These are phyloP conservation scores for Nothopassalora personata DNA, from an alignment of 2,329 filamentous ascomycete genomes.

Conservation along the genomic window DNA sequence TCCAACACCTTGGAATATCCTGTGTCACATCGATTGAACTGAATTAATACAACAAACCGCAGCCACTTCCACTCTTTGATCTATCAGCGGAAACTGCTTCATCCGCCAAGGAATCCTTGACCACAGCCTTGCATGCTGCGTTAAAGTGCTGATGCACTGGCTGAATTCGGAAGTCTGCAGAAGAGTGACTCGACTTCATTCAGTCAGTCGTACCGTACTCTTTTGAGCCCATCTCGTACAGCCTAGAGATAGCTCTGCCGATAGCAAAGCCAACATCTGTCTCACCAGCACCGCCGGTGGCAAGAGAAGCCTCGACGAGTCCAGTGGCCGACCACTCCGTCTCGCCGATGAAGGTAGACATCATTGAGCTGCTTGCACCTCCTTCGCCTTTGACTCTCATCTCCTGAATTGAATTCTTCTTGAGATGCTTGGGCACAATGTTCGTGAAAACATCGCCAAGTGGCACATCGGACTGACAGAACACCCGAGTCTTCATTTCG, in stretches of 20 bases:
- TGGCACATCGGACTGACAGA: constrained; percentile 33
- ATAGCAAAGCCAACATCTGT: constrained; percentile 29
- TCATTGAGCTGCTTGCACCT: constrained; percentile 26
- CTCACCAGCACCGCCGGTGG: constrained; percentile 27
- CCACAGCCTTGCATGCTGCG: neutral
- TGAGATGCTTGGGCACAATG: constrained; percentile 19
- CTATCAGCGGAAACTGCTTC: neutral
- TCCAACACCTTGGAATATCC: too few relatives aligned
- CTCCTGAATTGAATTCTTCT: constrained; percentile 4
- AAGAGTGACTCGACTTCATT: neutral
- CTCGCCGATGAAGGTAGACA: constrained; percentile 28
- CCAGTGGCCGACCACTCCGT: constrained; percentile 29
- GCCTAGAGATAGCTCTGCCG: constrained; percentile 24
- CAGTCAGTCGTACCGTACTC: constrained; percentile 7
- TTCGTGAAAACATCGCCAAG: constrained; percentile 24
- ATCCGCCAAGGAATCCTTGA: neutral
- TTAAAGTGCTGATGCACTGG: neutral
- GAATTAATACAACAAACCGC: neutral
- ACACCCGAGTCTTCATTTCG: constrained; percentile 66
- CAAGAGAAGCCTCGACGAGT: constrained; percentile 22
- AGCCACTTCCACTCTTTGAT: neutral
- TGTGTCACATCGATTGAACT: too few relatives aligned
- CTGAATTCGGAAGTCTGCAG: neutral
- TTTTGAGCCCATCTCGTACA: constrained; percentile 28
- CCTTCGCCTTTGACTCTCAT: constrained; percentile 26